phyloP scores from a whole-genome alignment of 768 basidiomycete species.

The Leccinum variicolor region DNA sequence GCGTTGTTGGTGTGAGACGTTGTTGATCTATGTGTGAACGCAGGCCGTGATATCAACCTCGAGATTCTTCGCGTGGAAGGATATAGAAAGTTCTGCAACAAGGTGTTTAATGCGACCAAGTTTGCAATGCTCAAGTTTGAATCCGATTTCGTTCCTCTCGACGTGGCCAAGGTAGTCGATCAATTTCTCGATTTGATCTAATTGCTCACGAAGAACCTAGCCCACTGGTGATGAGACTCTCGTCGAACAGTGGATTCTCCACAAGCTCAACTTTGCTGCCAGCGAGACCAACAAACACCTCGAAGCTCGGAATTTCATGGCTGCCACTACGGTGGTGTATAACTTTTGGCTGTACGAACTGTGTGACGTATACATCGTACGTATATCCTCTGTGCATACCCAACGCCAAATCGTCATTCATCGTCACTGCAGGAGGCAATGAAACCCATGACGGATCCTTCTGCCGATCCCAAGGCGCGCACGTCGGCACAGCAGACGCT shows the following conservation, averaged over 20 bases:
- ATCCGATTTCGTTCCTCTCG: conserved; percentile 72
- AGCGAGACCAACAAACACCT: conserved; percentile 73
- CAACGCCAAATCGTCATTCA: neutral
- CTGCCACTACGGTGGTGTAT: conserved; percentile 78
- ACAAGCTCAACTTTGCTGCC: conserved; percentile 86
- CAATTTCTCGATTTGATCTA: neutral
- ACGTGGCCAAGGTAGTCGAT: conserved; percentile 57
- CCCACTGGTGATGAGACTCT: conserved; percentile 87
- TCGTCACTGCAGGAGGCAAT: conserved; percentile 77
- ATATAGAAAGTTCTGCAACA: conserved; percentile 99
- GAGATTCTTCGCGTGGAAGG: conserved; percentile 96
- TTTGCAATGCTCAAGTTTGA: conserved; percentile 99
- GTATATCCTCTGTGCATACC: conserved; percentile 26
- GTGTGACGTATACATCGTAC: conserved; percentile 97
- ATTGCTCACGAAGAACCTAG: conserved; percentile 34
- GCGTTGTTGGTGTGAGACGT: neutral
- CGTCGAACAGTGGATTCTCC: conserved; percentile 93
- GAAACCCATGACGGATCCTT: conserved; percentile 93
- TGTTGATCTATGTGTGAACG: neutral
- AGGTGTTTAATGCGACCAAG: conserved; percentile 98
- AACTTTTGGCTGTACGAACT: conserved; percentile 98
- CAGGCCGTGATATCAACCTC: conserved; percentile 95
- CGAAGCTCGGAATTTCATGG: conserved; percentile 86
- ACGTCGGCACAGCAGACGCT: conserved; percentile 92
- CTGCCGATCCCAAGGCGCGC: conserved; percentile 56